phyloP scores from a whole-genome alignment of 352 stramenopile genomes.

The Pythium rhizo-oryzae region DNA sequence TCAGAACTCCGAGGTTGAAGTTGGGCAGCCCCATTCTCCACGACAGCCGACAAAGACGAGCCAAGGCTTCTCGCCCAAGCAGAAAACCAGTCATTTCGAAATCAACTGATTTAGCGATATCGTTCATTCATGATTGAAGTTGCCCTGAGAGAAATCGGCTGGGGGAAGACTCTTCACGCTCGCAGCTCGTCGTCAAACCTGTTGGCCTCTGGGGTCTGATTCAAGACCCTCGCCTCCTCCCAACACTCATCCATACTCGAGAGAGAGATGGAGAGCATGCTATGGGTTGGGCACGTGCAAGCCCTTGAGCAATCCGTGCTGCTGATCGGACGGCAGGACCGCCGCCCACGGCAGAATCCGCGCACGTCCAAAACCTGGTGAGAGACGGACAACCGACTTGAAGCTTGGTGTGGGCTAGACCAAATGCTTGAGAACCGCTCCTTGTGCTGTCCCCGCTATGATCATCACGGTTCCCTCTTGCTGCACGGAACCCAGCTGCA shows the following conservation, averaged over 20 bases:
- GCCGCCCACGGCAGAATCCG: neutral
- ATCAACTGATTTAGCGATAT: neutral
- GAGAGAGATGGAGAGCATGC: neutral
- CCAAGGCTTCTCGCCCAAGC: constrained; percentile 1
- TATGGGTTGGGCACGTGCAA: too few species aligned
- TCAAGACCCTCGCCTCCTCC: too few species aligned
- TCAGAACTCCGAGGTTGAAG: constrained; percentile 16
- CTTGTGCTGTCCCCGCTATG: neutral
- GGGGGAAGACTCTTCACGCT: neutral
- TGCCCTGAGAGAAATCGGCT: neutral
- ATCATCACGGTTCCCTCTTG: neutral
- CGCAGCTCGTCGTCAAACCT: neutral
- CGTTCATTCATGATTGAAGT: neutral
- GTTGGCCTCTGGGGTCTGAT: too few species aligned
- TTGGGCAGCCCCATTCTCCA: constrained; percentile 1
- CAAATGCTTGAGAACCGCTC: neutral
- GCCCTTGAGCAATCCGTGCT: too few species aligned
- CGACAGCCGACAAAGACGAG: neutral
- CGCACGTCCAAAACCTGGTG: neutral
- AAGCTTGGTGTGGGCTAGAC: neutral
- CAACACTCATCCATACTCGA: neutral
- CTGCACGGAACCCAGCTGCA: too few species aligned
- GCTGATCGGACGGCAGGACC: neutral
- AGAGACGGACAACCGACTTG: neutral
- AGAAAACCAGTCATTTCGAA: constrained; percentile 1